Evolutionary conservation across 805 yeast species (phyloP).

Genomic region (Sungouiozyma ichnusensis): DNA sequence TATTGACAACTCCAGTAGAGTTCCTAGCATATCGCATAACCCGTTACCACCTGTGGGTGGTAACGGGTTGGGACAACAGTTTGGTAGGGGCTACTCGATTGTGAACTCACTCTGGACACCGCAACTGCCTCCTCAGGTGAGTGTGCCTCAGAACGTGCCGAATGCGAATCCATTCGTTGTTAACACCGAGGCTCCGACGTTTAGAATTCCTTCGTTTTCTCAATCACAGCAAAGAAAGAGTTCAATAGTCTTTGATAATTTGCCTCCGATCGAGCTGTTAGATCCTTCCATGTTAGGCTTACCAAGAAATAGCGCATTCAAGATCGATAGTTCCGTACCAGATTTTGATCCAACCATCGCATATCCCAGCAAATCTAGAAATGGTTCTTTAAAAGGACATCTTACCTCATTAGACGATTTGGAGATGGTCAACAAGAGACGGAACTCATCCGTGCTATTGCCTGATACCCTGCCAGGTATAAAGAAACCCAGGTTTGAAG

Average conservation of each 20-base stretch:
- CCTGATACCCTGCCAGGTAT: neutral
- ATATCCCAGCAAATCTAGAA: neutral
- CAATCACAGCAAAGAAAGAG: neutral
- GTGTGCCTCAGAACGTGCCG: neutral
- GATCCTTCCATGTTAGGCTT: neutral
- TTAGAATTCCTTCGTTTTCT: slow-evolving; percentile 4
- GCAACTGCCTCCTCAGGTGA: slow-evolving; percentile 4
- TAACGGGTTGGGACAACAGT: slow-evolving; percentile 4
- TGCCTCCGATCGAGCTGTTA: neutral
- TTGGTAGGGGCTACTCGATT: slow-evolving; percentile 26
- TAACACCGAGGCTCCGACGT: neutral
- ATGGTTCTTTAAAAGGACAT: slow-evolving; percentile 1
- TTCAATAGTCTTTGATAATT: neutral
- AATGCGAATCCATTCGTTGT: slow-evolving; percentile 1
- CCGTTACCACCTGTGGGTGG: neutral
- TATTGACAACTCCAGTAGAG: slow-evolving; percentile 3
- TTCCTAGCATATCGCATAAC: neutral
- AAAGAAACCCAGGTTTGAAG: neutral
- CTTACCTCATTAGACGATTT: slow-evolving; percentile 3
- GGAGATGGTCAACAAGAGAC: slow-evolving; percentile 1
- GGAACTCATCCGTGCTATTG: neutral
- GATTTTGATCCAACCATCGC: neutral
- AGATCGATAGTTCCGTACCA: neutral
- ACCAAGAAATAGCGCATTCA: neutral
- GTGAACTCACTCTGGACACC: slow-evolving; percentile 22